Evolutionary conservation across 1,284 basidiomycete genomes (phyloP).

Genomic region (Leccinum subrobustum): DNA sequence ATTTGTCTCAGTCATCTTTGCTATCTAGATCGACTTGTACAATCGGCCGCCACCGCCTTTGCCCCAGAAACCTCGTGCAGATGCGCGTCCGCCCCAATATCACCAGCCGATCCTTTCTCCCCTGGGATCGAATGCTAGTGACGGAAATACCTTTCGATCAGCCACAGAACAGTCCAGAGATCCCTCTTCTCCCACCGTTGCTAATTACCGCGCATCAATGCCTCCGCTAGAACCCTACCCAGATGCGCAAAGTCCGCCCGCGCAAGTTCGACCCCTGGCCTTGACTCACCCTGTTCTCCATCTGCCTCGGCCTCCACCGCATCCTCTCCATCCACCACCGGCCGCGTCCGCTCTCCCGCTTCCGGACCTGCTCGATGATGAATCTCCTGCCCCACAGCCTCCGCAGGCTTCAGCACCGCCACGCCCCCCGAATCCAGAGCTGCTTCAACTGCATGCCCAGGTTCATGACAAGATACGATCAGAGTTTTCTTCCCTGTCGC

Average conservation of each 20-base stretch:
- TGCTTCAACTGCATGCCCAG: constrained; percentile 80
- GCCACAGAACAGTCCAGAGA: constrained; percentile 22
- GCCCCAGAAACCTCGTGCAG: constrained; percentile 30
- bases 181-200: constrained; percentile 20
- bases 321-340: constrained; percentile 27
- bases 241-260: constrained; percentile 19
- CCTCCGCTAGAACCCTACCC: constrained; percentile 25
- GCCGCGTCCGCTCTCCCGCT: constrained; percentile 30
- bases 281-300: constrained; percentile 14
- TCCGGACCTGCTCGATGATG: constrained; percentile 54
- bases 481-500: constrained; percentile 65
- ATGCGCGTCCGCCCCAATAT: constrained; percentile 33
- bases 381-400: constrained; percentile 34
- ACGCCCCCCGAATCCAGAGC: constrained; percentile 85
- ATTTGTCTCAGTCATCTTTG: constrained; percentile 8
- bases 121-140: constrained; percentile 9
- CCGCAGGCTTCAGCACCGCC: constrained; percentile 56
- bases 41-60: constrained; percentile 43
- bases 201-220: constrained; percentile 33
- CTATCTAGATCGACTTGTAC: constrained; percentile 32
- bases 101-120: constrained; percentile 21
- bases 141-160: constrained; percentile 29
- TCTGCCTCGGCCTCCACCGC: constrained; percentile 25
- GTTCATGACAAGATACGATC: constrained; percentile 75
- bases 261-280: constrained; percentile 16